Evolutionary conservation across 2,329 filamentous ascomycete species (phyloP), one percentile per base, ranked within the genome.

Genomic region (Fusarium sp.): DNA sequence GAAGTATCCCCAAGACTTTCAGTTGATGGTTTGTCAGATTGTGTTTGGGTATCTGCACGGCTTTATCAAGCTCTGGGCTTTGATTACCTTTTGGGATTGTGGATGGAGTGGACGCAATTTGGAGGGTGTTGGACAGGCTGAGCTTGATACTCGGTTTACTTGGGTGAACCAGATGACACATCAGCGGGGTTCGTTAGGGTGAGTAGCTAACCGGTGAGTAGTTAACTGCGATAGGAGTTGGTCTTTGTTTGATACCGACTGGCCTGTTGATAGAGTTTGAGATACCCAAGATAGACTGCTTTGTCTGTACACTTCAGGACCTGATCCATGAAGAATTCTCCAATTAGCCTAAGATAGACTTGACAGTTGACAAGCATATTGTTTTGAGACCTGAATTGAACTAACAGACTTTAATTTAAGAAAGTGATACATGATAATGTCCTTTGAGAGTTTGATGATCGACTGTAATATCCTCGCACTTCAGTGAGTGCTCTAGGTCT

Each of bases 11-110:
- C 60, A 73, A 2, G 89, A 91, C 73, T 65, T 88, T 5, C 52
- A 79, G 0, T 83, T 86, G 59, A 78, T 90, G 3, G 83, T 85
- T 0, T 78, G 75, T 0, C 85, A 86, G 46, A 73, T 90, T 16
- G 12, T 81, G 0, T 91, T 90, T 73, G 85, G 81, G 2, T 91
- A 90, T 70, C 76, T 81, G 40, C 89, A 91, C 74, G 84, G 84
- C 27, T 73, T 88, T 3, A 82, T 91, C 70, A 91, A 90, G 79
- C 29, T 89, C 0, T 87, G 83, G 72, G 87, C 87, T 0, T 53
- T 87, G 24, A 55, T 87, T 6, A 91, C 88, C 0, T 84, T 87
- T 52, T 85, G 78, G 75, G 78, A 84, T 53, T 79, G 77, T 25
- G 69, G 53, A 8, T 87, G 85, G 84, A 77, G 71, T 9, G 72